Evolutionary conservation across 2,329 filamentous ascomycete species (phyloP).

Genomic region (Arthroderma sp.): DNA sequence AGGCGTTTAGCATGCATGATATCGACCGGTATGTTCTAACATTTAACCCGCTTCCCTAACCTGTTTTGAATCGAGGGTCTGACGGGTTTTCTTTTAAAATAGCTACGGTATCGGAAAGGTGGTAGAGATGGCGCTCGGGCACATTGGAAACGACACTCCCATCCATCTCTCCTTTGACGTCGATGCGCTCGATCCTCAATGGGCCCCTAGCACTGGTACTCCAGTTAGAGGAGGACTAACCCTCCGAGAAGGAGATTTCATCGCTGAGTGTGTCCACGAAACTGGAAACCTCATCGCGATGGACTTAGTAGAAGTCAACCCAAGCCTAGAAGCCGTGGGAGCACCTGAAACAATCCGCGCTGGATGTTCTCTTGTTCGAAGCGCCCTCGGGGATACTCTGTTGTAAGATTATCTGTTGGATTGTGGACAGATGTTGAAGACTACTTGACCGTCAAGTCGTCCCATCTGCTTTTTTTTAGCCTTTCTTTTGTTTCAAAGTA

Average conservation of each 20-base stretch:
- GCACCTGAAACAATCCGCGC: conserved; percentile 78
- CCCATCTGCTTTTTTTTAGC: too few species aligned
- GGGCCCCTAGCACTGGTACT: conserved; percentile 90
- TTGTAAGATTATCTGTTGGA: conserved; percentile 39
- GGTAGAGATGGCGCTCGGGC: conserved; percentile 94
- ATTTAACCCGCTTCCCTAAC: background rate
- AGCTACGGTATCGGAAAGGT: conserved; percentile 89
- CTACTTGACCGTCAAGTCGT: too few species aligned
- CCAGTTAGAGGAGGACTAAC: conserved; percentile 88
- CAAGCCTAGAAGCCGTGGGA: conserved; percentile 53
- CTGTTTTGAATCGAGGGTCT: background rate
- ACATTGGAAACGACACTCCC: conserved; percentile 86
- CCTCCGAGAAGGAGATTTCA: conserved; percentile 89
- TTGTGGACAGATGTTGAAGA: too few species aligned
- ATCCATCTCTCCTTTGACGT: conserved; percentile 97
- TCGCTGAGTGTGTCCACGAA: conserved; percentile 75
- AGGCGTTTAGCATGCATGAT: conserved; percentile 97
- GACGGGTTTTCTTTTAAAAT: background rate
- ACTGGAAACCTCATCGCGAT: conserved; percentile 67
- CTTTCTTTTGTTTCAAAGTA: too few species aligned
- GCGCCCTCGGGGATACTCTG: conserved; percentile 81
- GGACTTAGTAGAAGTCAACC: conserved; percentile 74
- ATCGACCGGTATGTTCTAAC: conserved; percentile 58
- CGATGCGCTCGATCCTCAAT: conserved; percentile 88
- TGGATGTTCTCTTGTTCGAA: conserved; percentile 81